Evolutionary conservation across 2,329 filamentous ascomycete species (phyloP).

Genomic region (Lasiodiplodia sp.): DNA sequence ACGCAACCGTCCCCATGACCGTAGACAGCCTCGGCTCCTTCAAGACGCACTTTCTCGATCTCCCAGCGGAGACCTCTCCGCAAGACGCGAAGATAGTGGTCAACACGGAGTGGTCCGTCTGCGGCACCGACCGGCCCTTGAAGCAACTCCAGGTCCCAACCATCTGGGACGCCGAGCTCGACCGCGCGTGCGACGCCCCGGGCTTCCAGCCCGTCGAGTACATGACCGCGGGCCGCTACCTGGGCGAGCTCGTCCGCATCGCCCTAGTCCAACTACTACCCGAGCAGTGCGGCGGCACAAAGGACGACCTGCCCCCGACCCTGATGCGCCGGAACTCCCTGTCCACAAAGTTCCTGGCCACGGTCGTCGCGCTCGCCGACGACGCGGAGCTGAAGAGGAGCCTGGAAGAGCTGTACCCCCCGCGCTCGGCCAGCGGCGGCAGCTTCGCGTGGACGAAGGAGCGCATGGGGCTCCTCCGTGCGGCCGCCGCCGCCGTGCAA

Average conservation of each 20-base stretch:
- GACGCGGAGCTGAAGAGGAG: not conserved
- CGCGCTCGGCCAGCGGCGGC: conserved; percentile 52
- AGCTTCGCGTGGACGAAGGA: conserved; percentile 68
- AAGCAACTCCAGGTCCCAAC: conserved; percentile 69
- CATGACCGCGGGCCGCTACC: conserved; percentile 80
- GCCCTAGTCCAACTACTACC: conserved; percentile 69
- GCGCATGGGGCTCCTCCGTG: conserved; percentile 66
- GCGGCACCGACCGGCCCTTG: conserved; percentile 74
- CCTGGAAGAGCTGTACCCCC: conserved; percentile 38
- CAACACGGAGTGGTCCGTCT: conserved; percentile 86
- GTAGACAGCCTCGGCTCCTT: conserved; percentile 67
- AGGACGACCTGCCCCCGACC: conserved; percentile 57
- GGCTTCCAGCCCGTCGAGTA: conserved; percentile 86
- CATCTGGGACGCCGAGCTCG: conserved; percentile 73
- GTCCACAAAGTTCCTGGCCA: conserved; percentile 76
- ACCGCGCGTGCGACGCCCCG: conserved; percentile 70
- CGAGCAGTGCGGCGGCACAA: conserved; percentile 32
- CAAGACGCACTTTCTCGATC: conserved; percentile 62
- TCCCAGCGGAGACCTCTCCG: conserved; percentile 38
- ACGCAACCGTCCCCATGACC: conserved; percentile 78
- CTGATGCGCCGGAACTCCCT: conserved; percentile 68
- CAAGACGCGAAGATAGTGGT: conserved; percentile 69
- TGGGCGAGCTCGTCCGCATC: conserved; percentile 77
- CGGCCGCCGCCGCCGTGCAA: conserved; percentile 74
- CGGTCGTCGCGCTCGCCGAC: conserved; percentile 61